These are phyloP conservation scores for Dispira parvispora DNA, from an alignment of 192 early-diverging fungal species.

Conservation along the genomic window DNA sequence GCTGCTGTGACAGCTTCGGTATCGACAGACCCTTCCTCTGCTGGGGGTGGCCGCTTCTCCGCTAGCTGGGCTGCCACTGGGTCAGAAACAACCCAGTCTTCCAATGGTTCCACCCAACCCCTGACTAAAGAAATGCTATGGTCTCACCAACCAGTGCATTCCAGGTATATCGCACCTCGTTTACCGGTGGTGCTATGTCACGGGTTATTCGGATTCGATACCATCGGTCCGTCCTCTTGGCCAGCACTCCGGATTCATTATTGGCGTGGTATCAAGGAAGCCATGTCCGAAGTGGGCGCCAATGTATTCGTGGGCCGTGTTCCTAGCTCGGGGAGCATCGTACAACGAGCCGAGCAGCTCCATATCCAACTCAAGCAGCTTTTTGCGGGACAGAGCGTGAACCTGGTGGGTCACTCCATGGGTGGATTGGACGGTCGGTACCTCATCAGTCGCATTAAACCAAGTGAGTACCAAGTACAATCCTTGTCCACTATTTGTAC, in stretches of 20 bases:
- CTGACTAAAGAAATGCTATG: no score
- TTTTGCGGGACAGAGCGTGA: constrained; percentile 38
- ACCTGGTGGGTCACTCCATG: constrained; percentile 90
- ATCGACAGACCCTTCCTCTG: neutral
- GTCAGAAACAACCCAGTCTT: no score
- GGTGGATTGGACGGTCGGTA: constrained; percentile 90
- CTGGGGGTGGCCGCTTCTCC: neutral
- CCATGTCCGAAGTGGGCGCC: constrained; percentile 59
- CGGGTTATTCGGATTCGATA: constrained; percentile 87
- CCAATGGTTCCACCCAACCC: no score
- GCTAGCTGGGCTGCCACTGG: no score
- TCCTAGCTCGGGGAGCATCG: constrained; percentile 49
- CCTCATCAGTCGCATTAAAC: constrained; percentile 65
- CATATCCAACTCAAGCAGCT: constrained; percentile 35
- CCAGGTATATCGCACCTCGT: constrained; percentile 54
- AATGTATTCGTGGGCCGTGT: constrained; percentile 68
- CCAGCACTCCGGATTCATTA: constrained; percentile 76
- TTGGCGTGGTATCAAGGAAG: constrained; percentile 66
- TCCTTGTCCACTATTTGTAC: constrained; percentile 87
- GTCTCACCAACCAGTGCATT: constrained; percentile 25
- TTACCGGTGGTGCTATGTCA: constrained; percentile 77
- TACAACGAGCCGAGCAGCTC: constrained; percentile 58
- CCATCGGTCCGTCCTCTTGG: constrained; percentile 51
- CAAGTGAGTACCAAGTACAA: constrained; percentile 46
- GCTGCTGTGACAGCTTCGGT: neutral